phyloP scores from a whole-genome alignment of 192 early-diverging fungal species.

The Backusella westeae region DNA sequence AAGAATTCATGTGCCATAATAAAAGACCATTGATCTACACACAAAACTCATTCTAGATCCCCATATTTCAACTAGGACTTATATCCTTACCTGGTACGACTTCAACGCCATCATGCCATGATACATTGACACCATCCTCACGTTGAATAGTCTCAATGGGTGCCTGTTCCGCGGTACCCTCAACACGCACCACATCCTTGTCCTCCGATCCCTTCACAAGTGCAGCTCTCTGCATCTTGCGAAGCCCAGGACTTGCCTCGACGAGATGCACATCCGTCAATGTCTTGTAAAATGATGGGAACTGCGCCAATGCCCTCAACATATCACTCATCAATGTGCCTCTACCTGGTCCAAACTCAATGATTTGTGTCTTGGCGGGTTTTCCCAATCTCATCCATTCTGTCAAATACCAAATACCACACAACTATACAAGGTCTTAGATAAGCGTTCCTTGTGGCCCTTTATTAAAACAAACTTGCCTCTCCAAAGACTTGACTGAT shows the following conservation, averaged over 20 bases:
- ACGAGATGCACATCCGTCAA: constrained; percentile 76
- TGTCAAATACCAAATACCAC: constrained; percentile 87
- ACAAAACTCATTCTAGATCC: background rate
- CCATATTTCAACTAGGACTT: background rate
- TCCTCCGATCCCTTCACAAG: constrained; percentile 41
- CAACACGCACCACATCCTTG: constrained; percentile 25
- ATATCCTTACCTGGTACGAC: constrained; percentile 45
- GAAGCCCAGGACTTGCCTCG: constrained; percentile 80
- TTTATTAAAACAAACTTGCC: constrained; percentile 33
- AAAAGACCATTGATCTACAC: constrained; percentile 55
- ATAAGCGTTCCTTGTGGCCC: too few relatives aligned
- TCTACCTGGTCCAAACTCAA: constrained; percentile 90
- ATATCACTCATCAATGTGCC: constrained; percentile 95
- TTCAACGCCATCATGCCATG: constrained; percentile 72
- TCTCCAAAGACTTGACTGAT: constrained; percentile 99
- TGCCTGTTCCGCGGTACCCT: constrained; percentile 20
- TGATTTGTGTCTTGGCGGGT: constrained; percentile 54
- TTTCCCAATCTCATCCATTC: constrained; percentile 76
- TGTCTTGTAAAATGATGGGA: constrained; percentile 60
- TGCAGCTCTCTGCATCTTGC: constrained; percentile 57
- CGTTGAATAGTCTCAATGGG: constrained; percentile 24
- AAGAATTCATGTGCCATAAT: constrained; percentile 96
- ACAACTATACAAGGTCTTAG: constrained; percentile 39
- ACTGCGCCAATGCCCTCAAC: constrained; percentile 69
- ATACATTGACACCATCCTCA: constrained; percentile 45